Evolutionary conservation across 129 eudicot genomes (phyloP).

Genomic region (Saposhnikovia divaricata): DNA sequence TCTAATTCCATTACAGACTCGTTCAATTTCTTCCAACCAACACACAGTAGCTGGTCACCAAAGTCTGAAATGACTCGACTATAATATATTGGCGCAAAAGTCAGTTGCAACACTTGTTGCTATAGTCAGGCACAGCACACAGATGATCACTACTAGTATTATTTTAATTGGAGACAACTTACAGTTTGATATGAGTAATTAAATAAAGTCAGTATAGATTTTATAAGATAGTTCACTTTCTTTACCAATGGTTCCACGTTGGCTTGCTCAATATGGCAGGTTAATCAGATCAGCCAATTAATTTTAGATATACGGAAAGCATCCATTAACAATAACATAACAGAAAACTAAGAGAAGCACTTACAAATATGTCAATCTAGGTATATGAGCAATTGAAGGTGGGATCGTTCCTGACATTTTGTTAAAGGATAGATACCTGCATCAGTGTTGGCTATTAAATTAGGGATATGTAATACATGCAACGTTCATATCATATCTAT

Average conservation of each 20-base stretch:
- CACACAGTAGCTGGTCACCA: not conserved
- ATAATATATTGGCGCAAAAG: not conserved
- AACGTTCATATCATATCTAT: not conserved
- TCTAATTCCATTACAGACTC: not conserved
- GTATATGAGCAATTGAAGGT: slow-evolving; percentile 72
- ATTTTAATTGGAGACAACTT: not conserved
- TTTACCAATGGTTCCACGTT: not conserved
- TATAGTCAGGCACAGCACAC: not conserved
- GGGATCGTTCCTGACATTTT: slow-evolving; percentile 95
- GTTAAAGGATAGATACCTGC: slow-evolving; percentile 84
- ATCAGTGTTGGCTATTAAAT: slow-evolving; percentile 11
- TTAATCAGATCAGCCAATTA: not conserved
- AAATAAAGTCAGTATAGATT: not conserved
- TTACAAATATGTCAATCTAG: slow-evolving; percentile 84
- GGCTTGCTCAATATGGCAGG: not conserved
- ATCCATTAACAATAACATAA: not conserved
- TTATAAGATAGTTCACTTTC: not conserved
- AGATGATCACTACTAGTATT: not conserved
- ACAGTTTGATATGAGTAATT: not conserved
- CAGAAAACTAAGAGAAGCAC: slow-evolving; percentile 36
- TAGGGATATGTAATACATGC: not conserved
- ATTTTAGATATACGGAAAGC: not conserved
- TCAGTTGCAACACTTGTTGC: not conserved
- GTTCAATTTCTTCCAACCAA: not conserved
- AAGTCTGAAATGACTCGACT: not conserved